Percentiles rank a stretch among this genome's conserved stretches.
phyloP scores from a whole-genome alignment of 2,329 filamentous ascomycete genomes.

The Rhynchosporium secalis region DNA sequence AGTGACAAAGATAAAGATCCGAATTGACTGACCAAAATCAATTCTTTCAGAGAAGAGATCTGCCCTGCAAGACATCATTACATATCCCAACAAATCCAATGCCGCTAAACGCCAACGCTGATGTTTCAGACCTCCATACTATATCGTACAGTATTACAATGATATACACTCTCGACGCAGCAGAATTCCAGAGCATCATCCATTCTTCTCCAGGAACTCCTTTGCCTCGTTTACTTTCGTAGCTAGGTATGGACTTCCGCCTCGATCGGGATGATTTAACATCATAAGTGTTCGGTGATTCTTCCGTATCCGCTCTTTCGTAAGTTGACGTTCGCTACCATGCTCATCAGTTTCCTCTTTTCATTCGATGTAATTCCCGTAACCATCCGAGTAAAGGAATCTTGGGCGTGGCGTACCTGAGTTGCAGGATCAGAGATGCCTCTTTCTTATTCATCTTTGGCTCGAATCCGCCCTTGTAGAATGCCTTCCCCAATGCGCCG shows the following conservation, averaged over 20 bases:
- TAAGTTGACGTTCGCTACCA: conserved; percentile 77
- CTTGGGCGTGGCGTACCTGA: conserved; percentile 61
- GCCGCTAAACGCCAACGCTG: conserved; percentile 34
- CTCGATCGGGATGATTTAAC: conserved; percentile 95
- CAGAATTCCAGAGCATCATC: conserved; percentile 19
- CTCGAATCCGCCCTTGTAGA: conserved; percentile 99
- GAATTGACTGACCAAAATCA: conserved; percentile 9
- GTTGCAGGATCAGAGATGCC: conserved; percentile 84
- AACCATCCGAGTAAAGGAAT: too few species aligned
- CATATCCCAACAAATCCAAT: conserved; percentile 17
- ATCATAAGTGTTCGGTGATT: conserved; percentile 95
- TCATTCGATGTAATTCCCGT: not conserved
- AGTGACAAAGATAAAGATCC: not conserved
- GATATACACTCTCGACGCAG: conserved; percentile 13
- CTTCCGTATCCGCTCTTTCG: conserved; percentile 92
- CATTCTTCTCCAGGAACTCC: conserved; percentile 83
- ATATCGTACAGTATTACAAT: conserved; percentile 19
- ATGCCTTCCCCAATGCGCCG: conserved; percentile 82
- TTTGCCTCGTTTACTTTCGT: conserved; percentile 99
- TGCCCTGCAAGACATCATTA: conserved; percentile 15
- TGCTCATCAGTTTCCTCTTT: not conserved
- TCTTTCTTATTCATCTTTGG: conserved; percentile 90
- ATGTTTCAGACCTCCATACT: conserved; percentile 23
- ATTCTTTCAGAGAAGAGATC: conserved; percentile 33
- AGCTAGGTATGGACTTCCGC: conserved; percentile 92